Conservation (phyloP, 345 rosid genomes). For the Rhodamnia rubescens region DNA sequence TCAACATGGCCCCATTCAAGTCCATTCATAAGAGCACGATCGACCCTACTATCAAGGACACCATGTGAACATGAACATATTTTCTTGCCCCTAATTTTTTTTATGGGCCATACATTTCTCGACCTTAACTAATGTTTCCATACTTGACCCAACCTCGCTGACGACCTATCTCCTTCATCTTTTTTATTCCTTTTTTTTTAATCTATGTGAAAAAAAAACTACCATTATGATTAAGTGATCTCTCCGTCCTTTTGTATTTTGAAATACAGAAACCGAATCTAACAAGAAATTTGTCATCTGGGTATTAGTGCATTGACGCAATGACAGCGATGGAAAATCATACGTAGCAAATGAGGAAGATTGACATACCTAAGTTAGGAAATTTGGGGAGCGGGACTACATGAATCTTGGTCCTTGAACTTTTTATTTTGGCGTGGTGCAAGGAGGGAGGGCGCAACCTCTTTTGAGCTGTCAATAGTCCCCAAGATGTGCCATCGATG, state of each 20-base stretch:
- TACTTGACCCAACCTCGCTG: neutral
- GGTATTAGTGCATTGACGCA: neutral
- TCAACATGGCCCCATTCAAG: neutral
- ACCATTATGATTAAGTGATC: neutral
- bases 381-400: neutral
- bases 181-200: no score
- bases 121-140: neutral
- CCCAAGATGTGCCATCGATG: neutral
- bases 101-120: neutral
- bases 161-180: neutral
- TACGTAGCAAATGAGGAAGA: neutral
- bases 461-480: neutral
- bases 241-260: neutral
- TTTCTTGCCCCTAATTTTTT: neutral
- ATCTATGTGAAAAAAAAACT: neutral
- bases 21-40: neutral
- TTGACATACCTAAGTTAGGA: neutral
- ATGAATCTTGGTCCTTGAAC: neutral
- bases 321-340: neutral
- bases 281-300: neutral
- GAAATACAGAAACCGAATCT: neutral
- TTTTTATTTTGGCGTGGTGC: neutral
- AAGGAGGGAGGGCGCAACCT: neutral
- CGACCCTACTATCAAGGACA: neutral
- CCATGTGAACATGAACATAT: neutral